phyloP scores from a whole-genome alignment of 192 early-diverging fungal genomes.

The Backusella morwellensis region DNA sequence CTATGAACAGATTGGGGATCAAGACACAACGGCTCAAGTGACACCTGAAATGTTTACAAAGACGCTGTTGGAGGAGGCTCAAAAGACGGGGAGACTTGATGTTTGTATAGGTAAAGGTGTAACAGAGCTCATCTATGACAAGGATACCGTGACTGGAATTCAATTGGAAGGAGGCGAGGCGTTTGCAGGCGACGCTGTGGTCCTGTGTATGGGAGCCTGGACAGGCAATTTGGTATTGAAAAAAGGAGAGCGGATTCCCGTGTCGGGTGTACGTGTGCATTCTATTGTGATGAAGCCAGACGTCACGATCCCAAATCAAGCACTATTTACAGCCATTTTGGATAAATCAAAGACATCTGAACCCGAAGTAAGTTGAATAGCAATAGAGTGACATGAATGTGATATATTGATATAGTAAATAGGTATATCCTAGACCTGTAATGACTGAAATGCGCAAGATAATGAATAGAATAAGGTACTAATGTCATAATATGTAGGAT shows the following conservation, averaged over 20 bases:
- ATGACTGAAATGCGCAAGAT: background rate
- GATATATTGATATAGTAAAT: background rate
- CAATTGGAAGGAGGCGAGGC: slow-evolving; percentile 20
- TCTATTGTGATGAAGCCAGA: slow-evolving; percentile 33
- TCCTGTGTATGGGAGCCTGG: slow-evolving; percentile 50
- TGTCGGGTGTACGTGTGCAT: slow-evolving; percentile 37
- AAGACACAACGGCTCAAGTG: slow-evolving; percentile 40
- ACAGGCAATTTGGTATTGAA: slow-evolving; percentile 16
- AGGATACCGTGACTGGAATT: slow-evolving; percentile 24
- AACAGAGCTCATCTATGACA: slow-evolving; percentile 5
- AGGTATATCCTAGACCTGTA: slow-evolving; percentile 6
- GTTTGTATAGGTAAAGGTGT: slow-evolving; percentile 22
- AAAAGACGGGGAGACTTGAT: slow-evolving; percentile 26
- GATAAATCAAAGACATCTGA: slow-evolving; percentile 28
- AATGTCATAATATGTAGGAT: slow-evolving; percentile 13
- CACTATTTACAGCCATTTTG: slow-evolving; percentile 34
- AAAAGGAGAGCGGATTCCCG: slow-evolving; percentile 27
- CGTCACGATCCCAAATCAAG: slow-evolving; percentile 26
- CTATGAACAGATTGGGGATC: slow-evolving; percentile 23
- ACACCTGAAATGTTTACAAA: slow-evolving; percentile 40
- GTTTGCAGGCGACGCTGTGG: slow-evolving; percentile 31
- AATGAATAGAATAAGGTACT: too few species aligned
- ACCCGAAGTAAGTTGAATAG: slow-evolving; percentile 32
- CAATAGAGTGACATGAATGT: too few species aligned
- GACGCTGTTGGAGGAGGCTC: slow-evolving; percentile 32